Evolutionary conservation across 495 filamentous ascomycete species (phyloP).

Genomic region (Xylaria nigripes): DNA sequence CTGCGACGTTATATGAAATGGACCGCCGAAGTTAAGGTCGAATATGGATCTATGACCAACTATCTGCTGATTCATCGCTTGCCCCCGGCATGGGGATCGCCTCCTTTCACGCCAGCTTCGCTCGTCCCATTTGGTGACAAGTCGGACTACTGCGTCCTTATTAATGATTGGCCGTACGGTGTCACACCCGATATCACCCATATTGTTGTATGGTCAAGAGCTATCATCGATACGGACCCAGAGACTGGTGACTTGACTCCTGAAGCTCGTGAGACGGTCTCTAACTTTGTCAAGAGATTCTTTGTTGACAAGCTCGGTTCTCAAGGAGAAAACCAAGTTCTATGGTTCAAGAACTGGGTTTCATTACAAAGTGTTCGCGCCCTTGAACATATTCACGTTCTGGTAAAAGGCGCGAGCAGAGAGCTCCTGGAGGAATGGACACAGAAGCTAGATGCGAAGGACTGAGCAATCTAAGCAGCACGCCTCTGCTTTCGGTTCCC

Average conservation of each 20-base stretch:
- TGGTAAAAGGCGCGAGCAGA: conserved; percentile 55
- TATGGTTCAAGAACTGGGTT: conserved; percentile 95
- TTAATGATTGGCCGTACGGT: conserved; percentile 92
- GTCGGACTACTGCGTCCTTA: conserved; percentile 65
- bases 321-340: conserved; percentile 48
- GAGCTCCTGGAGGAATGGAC: conserved; percentile 57
- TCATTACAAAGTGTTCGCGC: conserved; percentile 78
- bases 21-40: conserved; percentile 56
- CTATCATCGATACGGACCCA: conserved; percentile 46
- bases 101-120: conserved; percentile 44
- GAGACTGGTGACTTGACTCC: conserved; percentile 66
- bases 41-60: conserved; percentile 70
- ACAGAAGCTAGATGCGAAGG: conserved; percentile 23
- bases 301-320: conserved; percentile 55
- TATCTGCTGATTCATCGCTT: conserved; percentile 69
- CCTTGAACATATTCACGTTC: conserved; percentile 59
- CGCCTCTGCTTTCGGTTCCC: conserved; percentile 45
- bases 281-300: conserved; percentile 55
- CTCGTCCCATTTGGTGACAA: conserved; percentile 58
- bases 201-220: conserved; percentile 59
- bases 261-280: conserved; percentile 52
- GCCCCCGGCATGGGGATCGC: conserved; percentile 51
- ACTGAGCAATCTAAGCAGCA: conserved; percentile 22
- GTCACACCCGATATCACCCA: conserved; percentile 62
- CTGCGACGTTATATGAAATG: conserved; percentile 76